Evolutionary conservation across 176 grass and related monocot genomes (phyloP), one percentile per base, ranked within the genome.

Genomic region (Dactylis glomerata): DNA sequence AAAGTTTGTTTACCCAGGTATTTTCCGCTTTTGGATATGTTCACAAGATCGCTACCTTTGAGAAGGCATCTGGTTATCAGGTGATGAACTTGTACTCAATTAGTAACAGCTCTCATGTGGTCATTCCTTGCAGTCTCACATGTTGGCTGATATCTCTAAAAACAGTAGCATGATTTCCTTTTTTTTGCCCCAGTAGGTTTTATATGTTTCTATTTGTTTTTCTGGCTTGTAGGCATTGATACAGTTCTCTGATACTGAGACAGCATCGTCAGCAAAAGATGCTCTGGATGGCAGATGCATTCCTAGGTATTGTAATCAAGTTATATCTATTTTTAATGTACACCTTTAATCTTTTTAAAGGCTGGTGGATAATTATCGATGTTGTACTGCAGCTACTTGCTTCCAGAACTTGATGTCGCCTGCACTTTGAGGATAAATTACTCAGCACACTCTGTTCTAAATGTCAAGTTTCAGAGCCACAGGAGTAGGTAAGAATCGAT

Each of bases 21-120:
- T 98, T 98, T 85, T 98, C 96, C 56, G 89, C 96, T 83, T 98
- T 95, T 84, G 96, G 96, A 55, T 98, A 94, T 87, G 96, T 98
- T 84, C 96, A 98, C 78, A 98, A 98, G 87, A 98, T 98, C 68
- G 90, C 96, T 83, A 98, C 96, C 31, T 98, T 98, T 87, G 96
- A 94, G 86, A 98, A 98, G 79, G 82, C 96, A 65, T 92, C 92
- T 83, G 93, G 96, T 57, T 94, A 93, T 92, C 96, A 98, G 96
- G 96, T 98, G 24, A 86, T 32, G 22, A 17, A 16, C 45, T 88
- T 61, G 51, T 83, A 68, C 20, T 72, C 6, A 13, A 54, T 80
- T 66, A 51, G 16, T 76, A 75, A 26, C 34, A 44, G 75, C n/a
- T 50, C 41, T 41, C 24, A 20, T 49, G 45, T 31, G 31, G 30